Percentiles rank a stretch among this genome's conserved stretches.
phyloP scores from a whole-genome alignment of 129 eudicot species.

The Centaurea solstitialis region DNA sequence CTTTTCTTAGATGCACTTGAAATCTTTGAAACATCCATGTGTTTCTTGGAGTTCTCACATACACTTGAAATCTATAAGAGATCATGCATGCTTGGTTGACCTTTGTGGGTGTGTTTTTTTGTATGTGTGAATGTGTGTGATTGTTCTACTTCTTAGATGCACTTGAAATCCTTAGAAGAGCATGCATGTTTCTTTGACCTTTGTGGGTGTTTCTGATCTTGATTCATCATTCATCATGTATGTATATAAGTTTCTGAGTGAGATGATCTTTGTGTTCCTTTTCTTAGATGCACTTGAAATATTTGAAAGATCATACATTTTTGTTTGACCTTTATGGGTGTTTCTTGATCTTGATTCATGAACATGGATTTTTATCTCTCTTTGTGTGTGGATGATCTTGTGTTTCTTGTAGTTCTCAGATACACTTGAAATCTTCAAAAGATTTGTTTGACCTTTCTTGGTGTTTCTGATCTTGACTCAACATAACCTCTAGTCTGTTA shows the following conservation, averaged over 20 bases:
- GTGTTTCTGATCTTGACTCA: conserved; percentile 24
- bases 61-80: not conserved
- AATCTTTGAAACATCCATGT: not conserved
- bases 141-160: not conserved
- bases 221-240: no score
- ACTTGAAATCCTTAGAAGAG: not conserved
- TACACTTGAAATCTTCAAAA: not conserved
- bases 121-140: not conserved
- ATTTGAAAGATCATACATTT: no score
- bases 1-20: no score
- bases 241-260: no score
- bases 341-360: not conserved
- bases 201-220: no score
- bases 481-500: not conserved
- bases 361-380: not conserved
- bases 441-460: conserved; percentile 26
- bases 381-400: not conserved
- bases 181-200: conserved; percentile 3
- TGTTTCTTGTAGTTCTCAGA: not conserved
- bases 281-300: no score
- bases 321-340: not conserved
- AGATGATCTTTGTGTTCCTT: no score
- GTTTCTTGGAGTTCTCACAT: not conserved
- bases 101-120: conserved; percentile 8
- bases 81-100: conserved; percentile 22